Evolutionary conservation across 441 rosid species (phyloP).

Genomic region (Capsella rubella): DNA sequence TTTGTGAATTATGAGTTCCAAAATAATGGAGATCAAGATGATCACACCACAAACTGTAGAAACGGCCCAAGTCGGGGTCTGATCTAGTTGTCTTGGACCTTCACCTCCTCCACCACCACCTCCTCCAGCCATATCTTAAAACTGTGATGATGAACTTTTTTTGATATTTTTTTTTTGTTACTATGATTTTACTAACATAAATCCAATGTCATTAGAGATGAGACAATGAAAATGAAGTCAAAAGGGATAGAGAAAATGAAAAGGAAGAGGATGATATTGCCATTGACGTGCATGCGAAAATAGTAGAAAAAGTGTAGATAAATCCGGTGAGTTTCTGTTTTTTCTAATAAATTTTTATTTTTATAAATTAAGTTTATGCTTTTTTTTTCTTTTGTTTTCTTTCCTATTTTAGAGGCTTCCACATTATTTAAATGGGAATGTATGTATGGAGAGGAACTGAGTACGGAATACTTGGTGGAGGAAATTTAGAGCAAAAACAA

Average conservation of each 20-base stretch:
- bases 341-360: not conserved
- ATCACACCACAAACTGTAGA: conserved; percentile 71
- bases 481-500: not conserved
- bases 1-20: conserved; percentile 70
- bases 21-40: conserved; percentile 65
- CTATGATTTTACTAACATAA: not conserved
- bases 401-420: conserved; percentile 18
- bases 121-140: conserved; percentile 47
- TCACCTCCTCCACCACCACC: conserved; percentile 49
- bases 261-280: not conserved
- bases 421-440: conserved; percentile 4
- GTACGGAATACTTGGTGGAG: not conserved
- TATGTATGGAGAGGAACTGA: conserved; percentile 15
- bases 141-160: not conserved
- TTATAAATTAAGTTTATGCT: not conserved
- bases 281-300: conserved; percentile 19
- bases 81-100: conserved; percentile 71
- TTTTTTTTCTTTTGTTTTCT: not conserved
- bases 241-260: conserved; percentile 5
- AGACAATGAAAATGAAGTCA: conserved; percentile 10
- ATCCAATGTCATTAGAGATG: not conserved
- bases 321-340: not conserved
- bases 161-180: not conserved
- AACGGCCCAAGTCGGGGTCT: conserved; percentile 95
- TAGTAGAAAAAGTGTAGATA: conserved; percentile 16